phyloP scores from a whole-genome alignment of 768 basidiomycete genomes.

The Pleurotus ostreatus region DNA sequence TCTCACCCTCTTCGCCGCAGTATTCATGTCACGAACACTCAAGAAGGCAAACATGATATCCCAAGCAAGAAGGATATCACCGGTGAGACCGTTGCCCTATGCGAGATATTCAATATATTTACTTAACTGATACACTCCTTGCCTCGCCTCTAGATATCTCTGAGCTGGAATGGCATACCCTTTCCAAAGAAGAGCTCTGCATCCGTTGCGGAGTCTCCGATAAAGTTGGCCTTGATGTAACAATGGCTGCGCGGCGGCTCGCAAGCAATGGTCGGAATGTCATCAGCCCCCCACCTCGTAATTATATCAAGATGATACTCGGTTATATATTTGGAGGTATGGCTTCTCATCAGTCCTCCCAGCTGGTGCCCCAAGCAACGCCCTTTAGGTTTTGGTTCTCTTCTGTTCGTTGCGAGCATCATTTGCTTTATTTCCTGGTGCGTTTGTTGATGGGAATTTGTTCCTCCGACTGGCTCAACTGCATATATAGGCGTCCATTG shows the following conservation, averaged over 20 bases:
- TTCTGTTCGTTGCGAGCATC: constrained; percentile 41
- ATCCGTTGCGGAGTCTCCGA: constrained; percentile 40
- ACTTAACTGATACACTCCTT: neutral
- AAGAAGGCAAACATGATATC: constrained; percentile 13
- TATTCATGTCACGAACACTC: constrained; percentile 23
- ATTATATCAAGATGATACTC: constrained; percentile 38
- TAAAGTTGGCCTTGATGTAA: constrained; percentile 42
- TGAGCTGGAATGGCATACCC: constrained; percentile 44
- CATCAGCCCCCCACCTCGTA: constrained; percentile 44
- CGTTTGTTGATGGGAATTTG: neutral
- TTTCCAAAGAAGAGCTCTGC: constrained; percentile 35
- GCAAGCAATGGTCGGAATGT: constrained; percentile 44
- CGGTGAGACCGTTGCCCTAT: constrained; percentile 8
- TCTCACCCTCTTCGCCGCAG: constrained; percentile 2
- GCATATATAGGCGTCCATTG: constrained; percentile 46
- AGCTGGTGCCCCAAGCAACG: neutral
- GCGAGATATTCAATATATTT: neutral
- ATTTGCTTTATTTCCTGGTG: constrained; percentile 53
- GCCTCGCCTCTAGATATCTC: constrained; percentile 27
- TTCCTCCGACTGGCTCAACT: neutral
- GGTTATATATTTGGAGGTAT: constrained; percentile 48
- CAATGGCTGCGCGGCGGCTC: constrained; percentile 44
- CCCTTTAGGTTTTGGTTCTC: constrained; percentile 37
- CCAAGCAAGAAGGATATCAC: constrained; percentile 11
- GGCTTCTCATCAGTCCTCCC: neutral